Conservation (phyloP, 176 grass and related monocot genomes). For the Microstegium vimineum region DNA sequence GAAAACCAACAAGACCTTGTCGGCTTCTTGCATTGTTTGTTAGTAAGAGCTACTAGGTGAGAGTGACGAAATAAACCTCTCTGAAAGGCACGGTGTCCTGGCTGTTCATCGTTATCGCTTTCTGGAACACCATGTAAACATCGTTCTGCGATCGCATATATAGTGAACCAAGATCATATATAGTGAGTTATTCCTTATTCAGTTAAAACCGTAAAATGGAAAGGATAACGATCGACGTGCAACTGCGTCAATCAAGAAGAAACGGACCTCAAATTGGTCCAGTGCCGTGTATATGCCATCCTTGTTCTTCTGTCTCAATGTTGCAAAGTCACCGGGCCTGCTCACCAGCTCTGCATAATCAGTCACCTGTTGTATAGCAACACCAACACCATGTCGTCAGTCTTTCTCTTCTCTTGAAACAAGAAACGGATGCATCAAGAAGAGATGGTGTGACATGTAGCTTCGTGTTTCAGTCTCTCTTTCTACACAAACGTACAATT, state of each 20-base stretch:
- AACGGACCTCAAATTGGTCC: slow-evolving; percentile 59
- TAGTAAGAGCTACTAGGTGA: not conserved
- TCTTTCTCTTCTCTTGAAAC: not conserved
- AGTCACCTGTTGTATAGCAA: slow-evolving; percentile 43
- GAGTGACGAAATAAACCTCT: slow-evolving; percentile 33
- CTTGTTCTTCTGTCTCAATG: slow-evolving; percentile 61
- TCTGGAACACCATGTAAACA: slow-evolving; percentile 63
- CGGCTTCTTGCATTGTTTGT: not conserved
- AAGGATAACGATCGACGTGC: not conserved
- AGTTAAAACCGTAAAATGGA: not conserved
- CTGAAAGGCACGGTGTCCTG: slow-evolving; percentile 47
- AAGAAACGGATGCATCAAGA: not conserved
- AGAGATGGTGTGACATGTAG: not conserved
- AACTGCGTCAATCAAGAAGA: not conserved
- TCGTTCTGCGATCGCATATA: slow-evolving; percentile 45
- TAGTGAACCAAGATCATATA: not conserved
- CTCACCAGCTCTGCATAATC: slow-evolving; percentile 55
- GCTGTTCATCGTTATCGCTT: slow-evolving; percentile 55
- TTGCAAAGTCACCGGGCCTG: slow-evolving; percentile 63
- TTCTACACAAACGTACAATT: not conserved
- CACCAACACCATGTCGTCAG: not conserved
- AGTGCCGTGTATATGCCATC: slow-evolving; percentile 66
- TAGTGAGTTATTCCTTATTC: too few species aligned
- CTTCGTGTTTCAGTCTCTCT: not conserved
- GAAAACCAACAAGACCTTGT: not conserved